Percentiles rank a stretch among this genome's conserved stretches.
Conservation (phyloP, 148 eudicot genomes). For the Heliosperma pusillum region DNA sequence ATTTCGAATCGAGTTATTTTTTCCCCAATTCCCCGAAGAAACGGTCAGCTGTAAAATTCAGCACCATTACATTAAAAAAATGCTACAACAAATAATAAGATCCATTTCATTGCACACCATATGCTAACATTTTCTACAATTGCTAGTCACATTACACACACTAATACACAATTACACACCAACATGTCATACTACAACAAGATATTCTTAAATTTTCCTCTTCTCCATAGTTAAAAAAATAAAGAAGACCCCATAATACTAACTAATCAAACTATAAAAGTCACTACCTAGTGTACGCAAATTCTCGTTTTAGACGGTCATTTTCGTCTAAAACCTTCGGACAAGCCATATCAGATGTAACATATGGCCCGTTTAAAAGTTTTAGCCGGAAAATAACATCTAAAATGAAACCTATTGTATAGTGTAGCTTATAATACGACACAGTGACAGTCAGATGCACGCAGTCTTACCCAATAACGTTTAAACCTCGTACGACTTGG, state of each 20-base stretch:
- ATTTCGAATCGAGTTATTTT: not conserved
- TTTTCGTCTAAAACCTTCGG: too few relatives aligned
- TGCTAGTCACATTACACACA: conserved; percentile 14
- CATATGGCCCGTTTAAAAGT: too few relatives aligned
- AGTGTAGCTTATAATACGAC: not conserved
- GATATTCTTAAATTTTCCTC: not conserved
- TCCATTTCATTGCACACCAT: conserved; percentile 9
- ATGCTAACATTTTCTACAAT: conserved; percentile 19
- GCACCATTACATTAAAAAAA: not conserved
- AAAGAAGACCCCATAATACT: not conserved
- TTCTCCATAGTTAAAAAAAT: not conserved
- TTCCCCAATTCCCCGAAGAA: not conserved
- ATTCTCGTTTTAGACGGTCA: too few relatives aligned
- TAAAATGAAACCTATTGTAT: too few relatives aligned
- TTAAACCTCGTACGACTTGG: conserved; percentile 38
- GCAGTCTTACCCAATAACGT: not conserved
- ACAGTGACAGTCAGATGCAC: not conserved
- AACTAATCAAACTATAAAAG: not conserved
- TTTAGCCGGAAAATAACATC: too few relatives aligned
- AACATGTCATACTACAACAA: not conserved
- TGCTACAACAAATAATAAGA: not conserved
- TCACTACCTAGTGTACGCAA: too few relatives aligned
- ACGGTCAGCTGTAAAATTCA: not conserved
- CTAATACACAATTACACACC: not conserved
- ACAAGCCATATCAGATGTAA: too few relatives aligned